Evolutionary conservation across 352 stramenopile genomes (phyloP), one percentile per base, ranked within the genome.

Genomic region (Phytopythium boreale): DNA sequence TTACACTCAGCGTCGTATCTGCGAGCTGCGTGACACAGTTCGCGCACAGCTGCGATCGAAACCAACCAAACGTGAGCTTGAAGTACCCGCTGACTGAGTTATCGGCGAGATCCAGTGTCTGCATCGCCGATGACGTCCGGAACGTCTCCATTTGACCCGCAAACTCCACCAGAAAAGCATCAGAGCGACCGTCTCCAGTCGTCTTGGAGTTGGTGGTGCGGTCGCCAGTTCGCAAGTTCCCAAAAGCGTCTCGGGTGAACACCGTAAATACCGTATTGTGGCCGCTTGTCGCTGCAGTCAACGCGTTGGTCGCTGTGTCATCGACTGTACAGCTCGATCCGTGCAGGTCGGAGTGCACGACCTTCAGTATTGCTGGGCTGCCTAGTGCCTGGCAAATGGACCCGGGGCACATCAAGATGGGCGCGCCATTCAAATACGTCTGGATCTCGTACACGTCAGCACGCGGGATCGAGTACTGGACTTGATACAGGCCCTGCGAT

Each of bases 381-480:
- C 79, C 74, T 0, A 95, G 67, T 1, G 64, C 2, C n/a, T 74
- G 63, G 36, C 85, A 95, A 11, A 68, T 66, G 8, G 65, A 64
- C 9, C 78, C 84, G 26, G 92, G 82, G 66, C 96, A 99, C 79
- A 97, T 96, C 34, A 97, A 77, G 44, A 98, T 95, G 8, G 81
- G 75, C 31, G 97, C 89, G 15, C 74, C 82, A 14, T 88, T 80
- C n/a, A 98, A 59, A 26, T 79, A 89, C 47, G 83, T 89, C 61
- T 82, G 79, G 12, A 93, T 88, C 15, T 92, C 62, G 69, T 99
- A 99, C 57, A 58, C 67, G 2, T 93, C 96, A 3, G 92, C 88
- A 12, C 77, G 71, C 4, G 95, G 92, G 41, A 98, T 90, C 31
- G 96, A 98, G 64, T 99, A 98, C 27, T 97, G 89, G 10, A 98